phyloP scores from a whole-genome alignment of 768 basidiomycete species.

The Xanthoconium stramineum region DNA sequence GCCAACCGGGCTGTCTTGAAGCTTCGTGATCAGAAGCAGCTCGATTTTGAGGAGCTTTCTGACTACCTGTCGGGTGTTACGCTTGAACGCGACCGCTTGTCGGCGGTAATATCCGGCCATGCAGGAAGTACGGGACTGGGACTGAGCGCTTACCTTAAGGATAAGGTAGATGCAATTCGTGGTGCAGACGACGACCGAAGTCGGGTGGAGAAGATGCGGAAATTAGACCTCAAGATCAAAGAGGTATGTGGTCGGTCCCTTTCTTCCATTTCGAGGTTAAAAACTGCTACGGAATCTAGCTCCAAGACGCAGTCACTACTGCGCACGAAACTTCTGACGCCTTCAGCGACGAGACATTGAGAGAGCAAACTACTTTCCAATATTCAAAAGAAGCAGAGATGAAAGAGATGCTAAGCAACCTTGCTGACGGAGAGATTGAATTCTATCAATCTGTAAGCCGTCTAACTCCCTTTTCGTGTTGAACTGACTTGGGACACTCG shows the following conservation, averaged over 20 bases:
- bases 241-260: slow-evolving; percentile 53
- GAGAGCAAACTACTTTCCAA: slow-evolving; percentile 90
- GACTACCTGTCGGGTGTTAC: slow-evolving; percentile 94
- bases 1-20: slow-evolving; percentile 93
- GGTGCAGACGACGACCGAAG: slow-evolving; percentile 93
- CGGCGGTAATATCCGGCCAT: slow-evolving; percentile 86
- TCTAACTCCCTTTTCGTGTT: neutral
- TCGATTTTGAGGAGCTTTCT: slow-evolving; percentile 96
- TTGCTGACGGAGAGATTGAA: slow-evolving; percentile 94
- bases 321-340: slow-evolving; percentile 95
- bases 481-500: slow-evolving; percentile 4
- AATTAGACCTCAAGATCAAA: slow-evolving; percentile 91
- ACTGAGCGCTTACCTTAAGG: slow-evolving; percentile 84
- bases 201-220: slow-evolving; percentile 89
- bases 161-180: slow-evolving; percentile 86
- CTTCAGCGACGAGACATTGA: slow-evolving; percentile 92
- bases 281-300: slow-evolving; percentile 40
- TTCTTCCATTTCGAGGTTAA: neutral
- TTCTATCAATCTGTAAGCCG: slow-evolving; percentile 79
- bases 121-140: slow-evolving; percentile 83
- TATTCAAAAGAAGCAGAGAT: slow-evolving; percentile 90
- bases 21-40: slow-evolving; percentile 95
- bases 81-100: slow-evolving; percentile 86
- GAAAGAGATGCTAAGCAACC: slow-evolving; percentile 88
- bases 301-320: slow-evolving; percentile 94